Evolutionary conservation across 208 protist genomes (phyloP).

Genomic region (Trypanosoma platydactyli): DNA sequence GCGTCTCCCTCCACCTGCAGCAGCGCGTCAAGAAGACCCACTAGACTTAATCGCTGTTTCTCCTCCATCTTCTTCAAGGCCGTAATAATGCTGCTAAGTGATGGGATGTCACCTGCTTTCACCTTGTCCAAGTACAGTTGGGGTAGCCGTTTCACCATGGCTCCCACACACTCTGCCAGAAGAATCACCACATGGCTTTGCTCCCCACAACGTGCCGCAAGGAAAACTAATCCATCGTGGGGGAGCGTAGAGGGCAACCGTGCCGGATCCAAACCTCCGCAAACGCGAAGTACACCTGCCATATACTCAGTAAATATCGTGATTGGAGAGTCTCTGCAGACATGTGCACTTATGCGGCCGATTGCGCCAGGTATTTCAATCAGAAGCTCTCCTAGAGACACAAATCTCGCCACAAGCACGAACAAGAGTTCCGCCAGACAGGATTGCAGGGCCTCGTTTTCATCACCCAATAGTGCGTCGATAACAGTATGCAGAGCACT

Average conservation of each 20-base stretch:
- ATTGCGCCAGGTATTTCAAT: background rate
- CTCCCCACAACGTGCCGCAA: background rate
- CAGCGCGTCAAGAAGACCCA: constrained; percentile 3
- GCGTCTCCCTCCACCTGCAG: constrained; percentile 6
- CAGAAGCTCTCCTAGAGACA: background rate
- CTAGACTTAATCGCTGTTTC: background rate
- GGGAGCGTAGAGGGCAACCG: constrained; percentile 3
- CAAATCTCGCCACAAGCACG: constrained; percentile 10
- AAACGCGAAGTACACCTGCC: constrained; percentile 16
- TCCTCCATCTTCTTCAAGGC: background rate
- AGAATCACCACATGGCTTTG: constrained; percentile 6
- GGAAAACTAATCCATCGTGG: constrained; percentile 5
- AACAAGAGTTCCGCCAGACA: constrained; percentile 5
- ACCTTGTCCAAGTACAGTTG: background rate
- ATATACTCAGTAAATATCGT: constrained; percentile 7
- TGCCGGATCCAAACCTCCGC: background rate
- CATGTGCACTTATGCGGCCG: constrained; percentile 1
- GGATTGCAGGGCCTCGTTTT: constrained; percentile 2
- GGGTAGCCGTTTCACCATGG: background rate
- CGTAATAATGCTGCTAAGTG: background rate
- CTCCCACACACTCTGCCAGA: constrained; percentile 9
- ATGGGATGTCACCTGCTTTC: background rate
- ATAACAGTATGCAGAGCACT: constrained; percentile 1
- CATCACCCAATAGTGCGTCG: constrained; percentile 3
- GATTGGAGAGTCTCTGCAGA: background rate